Conservation (phyloP, 768 basidiomycete species). For the Kwoniella pini region DNA sequence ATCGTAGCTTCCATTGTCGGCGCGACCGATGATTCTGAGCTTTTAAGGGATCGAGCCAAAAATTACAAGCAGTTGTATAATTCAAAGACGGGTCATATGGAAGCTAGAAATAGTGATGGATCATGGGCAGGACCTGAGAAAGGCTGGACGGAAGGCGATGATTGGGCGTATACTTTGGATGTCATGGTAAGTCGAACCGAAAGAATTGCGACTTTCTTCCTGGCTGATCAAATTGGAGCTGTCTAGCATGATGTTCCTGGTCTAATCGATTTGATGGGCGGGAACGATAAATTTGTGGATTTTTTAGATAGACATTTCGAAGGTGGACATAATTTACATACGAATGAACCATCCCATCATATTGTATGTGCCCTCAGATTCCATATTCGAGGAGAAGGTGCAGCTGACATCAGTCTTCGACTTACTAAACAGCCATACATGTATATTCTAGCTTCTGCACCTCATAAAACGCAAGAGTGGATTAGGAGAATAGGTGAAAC, state of each 20-base stretch:
- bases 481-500: conserved; percentile 66
- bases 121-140: conserved; percentile 56
- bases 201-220: too few species aligned
- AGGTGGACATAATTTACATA: conserved; percentile 75
- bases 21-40: conserved; percentile 60
- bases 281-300: conserved; percentile 65
- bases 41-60: conserved; percentile 63
- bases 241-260: conserved; percentile 67
- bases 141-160: conserved; percentile 82
- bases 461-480: conserved; percentile 70
- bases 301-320: conserved; percentile 56
- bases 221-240: background rate
- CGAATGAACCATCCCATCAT: conserved; percentile 85
- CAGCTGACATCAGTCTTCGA: too few species aligned
- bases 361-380: conserved; percentile 56
- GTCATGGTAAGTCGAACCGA: conserved; percentile 58
- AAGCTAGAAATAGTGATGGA: conserved; percentile 65
- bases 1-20: conserved; percentile 63
- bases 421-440: conserved; percentile 62
- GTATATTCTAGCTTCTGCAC: conserved; percentile 70
- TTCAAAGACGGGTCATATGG: conserved; percentile 73
- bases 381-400: background rate
- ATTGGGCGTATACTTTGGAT: conserved; percentile 76
- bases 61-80: conserved; percentile 71
- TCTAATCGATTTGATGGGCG: conserved; percentile 67